Conservation (phyloP, 345 rosid genomes). For the Citrus sp. region DNA sequence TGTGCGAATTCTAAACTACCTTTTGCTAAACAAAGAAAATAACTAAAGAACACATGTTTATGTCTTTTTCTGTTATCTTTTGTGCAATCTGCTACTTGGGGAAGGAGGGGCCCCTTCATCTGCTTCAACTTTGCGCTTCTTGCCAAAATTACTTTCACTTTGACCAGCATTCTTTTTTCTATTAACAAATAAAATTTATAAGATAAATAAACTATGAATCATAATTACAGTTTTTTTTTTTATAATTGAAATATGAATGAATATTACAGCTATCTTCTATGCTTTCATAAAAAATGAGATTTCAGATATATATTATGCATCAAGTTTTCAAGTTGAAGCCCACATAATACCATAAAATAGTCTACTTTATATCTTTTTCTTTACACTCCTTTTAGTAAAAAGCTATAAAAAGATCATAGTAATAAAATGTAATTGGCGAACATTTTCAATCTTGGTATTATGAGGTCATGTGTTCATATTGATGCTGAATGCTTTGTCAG, state of each 20-base stretch:
- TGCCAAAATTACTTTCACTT: neutral
- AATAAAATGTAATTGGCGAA: too few relatives aligned
- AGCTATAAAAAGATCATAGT: neutral
- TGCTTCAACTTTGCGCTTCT: neutral
- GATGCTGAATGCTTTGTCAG: neutral
- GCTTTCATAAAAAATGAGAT: too few relatives aligned
- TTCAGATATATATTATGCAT: too few relatives aligned
- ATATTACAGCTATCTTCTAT: neutral
- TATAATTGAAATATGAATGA: too few relatives aligned
- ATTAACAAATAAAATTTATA: neutral
- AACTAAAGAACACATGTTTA: neutral
- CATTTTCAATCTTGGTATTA: neutral
- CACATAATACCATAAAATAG: too few relatives aligned
- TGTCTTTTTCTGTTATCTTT: conserved; percentile 12
- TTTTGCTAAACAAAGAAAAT: neutral
- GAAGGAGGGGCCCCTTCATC: neutral
- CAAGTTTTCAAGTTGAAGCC: too few relatives aligned
- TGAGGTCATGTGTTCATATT: neutral
- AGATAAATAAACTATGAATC: too few relatives aligned
- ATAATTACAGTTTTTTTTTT: too few relatives aligned
- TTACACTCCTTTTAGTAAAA: neutral
- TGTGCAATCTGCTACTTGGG: conserved; percentile 2
- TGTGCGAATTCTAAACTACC: neutral
- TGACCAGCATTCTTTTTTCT: neutral
- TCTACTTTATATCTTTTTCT: neutral